A percentile compares a stretch with the other conserved stretches of the same genome.
These are phyloP conservation scores for Teratosphaeria nubilosa DNA, from an alignment of 2,329 filamentous ascomycete species.

Conservation along the genomic window DNA sequence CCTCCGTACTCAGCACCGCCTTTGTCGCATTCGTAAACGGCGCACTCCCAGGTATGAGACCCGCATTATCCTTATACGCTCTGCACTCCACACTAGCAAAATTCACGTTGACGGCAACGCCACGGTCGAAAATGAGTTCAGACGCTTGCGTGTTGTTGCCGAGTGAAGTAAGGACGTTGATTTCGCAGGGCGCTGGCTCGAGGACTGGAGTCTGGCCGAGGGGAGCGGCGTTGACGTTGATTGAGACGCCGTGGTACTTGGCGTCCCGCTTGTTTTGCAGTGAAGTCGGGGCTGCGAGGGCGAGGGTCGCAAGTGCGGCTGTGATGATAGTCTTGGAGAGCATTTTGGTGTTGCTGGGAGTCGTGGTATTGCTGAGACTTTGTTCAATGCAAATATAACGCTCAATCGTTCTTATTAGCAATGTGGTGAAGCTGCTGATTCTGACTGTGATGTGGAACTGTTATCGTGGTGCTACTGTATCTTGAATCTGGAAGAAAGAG, in stretches of 20 bases:
- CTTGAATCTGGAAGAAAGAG: not conserved
- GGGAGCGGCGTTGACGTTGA: conserved; percentile 4
- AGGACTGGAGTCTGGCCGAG: conserved; percentile 1
- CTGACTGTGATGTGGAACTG: too few relatives aligned
- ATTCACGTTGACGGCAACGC: conserved; percentile 3
- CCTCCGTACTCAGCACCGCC: not conserved
- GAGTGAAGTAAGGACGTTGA: conserved; percentile 8
- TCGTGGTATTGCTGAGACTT: not conserved
- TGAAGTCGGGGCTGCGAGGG: not conserved
- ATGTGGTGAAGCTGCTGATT: too few relatives aligned
- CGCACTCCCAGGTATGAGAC: conserved; percentile 4
- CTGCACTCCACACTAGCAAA: conserved; percentile 11
- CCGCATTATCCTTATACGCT: conserved; percentile 9
- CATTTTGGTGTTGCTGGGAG: not conserved
- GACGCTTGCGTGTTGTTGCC: conserved; percentile 3
- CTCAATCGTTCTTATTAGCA: too few relatives aligned
- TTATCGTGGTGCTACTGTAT: too few relatives aligned
- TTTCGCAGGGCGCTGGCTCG: conserved; percentile 9
- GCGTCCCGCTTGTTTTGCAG: not conserved
- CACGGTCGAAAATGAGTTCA: conserved; percentile 6
- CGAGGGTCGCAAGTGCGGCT: not conserved
- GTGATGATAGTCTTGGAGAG: not conserved
- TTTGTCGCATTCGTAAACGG: conserved; percentile 14
- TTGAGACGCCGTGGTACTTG: conserved; percentile 10
- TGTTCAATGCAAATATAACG: too few relatives aligned